Evolutionary conservation across 1,284 basidiomycete genomes (phyloP).

Genomic region (Marasmius fiardii): DNA sequence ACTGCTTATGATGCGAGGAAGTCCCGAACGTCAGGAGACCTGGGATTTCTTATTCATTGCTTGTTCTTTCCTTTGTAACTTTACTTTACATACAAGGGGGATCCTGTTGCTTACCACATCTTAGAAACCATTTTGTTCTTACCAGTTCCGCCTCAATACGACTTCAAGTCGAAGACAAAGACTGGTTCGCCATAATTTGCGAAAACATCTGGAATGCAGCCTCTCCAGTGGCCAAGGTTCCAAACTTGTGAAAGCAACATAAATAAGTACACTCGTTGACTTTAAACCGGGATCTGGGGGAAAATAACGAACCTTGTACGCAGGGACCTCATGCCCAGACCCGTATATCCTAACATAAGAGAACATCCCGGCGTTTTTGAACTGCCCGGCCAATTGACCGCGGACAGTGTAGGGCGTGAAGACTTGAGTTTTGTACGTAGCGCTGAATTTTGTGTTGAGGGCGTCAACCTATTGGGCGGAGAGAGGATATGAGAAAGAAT

Average conservation of each 20-base stretch:
- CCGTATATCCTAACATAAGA: conserved; percentile 58
- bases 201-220: conserved; percentile 28
- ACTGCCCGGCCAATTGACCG: conserved; percentile 47
- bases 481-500: too few relatives aligned
- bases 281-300: neutral
- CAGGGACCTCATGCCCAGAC: conserved; percentile 52
- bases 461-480: conserved; percentile 32
- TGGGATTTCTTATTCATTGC: too few relatives aligned
- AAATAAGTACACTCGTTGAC: neutral
- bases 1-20: too few relatives aligned
- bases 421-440: conserved; percentile 32
- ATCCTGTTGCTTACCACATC: too few relatives aligned
- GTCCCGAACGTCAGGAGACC: too few relatives aligned
- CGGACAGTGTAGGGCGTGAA: conserved; percentile 49
- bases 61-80: too few relatives aligned
- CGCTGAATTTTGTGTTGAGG: conserved; percentile 37
- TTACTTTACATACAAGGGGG: too few relatives aligned
- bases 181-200: conserved; percentile 21
- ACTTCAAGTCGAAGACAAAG: conserved; percentile 7
- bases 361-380: conserved; percentile 59
- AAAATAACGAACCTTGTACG: conserved; percentile 32
- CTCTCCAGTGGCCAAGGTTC: conserved; percentile 21
- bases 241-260: conserved; percentile 8
- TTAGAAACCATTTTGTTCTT: too few relatives aligned
- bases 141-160: too few relatives aligned